phyloP scores from a whole-genome alignment of 2,329 filamentous ascomycete species.

The Alternaria sp. region DNA sequence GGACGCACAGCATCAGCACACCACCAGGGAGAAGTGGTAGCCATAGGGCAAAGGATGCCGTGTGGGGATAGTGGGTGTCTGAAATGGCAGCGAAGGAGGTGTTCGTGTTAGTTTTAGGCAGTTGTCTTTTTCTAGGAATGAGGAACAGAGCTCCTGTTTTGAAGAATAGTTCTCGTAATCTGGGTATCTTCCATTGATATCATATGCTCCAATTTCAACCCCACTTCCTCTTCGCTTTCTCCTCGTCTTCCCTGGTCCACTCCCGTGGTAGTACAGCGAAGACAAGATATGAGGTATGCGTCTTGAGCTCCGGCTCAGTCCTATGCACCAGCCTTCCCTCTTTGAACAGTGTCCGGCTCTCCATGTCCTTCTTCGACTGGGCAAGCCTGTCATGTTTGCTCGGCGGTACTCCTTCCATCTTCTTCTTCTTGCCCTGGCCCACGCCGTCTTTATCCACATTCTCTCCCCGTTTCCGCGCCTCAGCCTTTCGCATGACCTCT shows the following conservation, averaged over 20 bases:
- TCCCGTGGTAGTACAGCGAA: slow-evolving; percentile 88
- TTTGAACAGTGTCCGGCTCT: slow-evolving; percentile 61
- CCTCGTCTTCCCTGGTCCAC: slow-evolving; percentile 85
- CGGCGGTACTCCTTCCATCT: slow-evolving; percentile 31
- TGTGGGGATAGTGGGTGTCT: slow-evolving; percentile 47
- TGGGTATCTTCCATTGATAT: not conserved
- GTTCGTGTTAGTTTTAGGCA: not conserved
- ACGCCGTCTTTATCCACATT: slow-evolving; percentile 21
- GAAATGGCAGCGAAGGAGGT: not conserved
- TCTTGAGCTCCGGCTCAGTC: slow-evolving; percentile 87
- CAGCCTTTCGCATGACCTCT: slow-evolving; percentile 52
- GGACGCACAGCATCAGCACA: slow-evolving; percentile 64
- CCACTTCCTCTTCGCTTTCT: slow-evolving; percentile 60
- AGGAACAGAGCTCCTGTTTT: not conserved
- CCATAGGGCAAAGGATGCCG: slow-evolving; percentile 53
- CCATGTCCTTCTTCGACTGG: slow-evolving; percentile 34
- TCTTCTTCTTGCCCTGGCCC: slow-evolving; percentile 21
- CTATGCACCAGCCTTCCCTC: slow-evolving; percentile 80
- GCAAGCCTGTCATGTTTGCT: slow-evolving; percentile 41
- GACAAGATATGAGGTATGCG: slow-evolving; percentile 94
- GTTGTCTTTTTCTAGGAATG: not conserved
- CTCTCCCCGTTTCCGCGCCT: slow-evolving; percentile 42
- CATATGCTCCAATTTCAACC: not conserved
- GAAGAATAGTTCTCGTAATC: not conserved
- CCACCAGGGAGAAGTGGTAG: slow-evolving; percentile 50